Conservation (phyloP, 2,329 filamentous ascomycete genomes). For the Fusarium domesticum region DNA sequence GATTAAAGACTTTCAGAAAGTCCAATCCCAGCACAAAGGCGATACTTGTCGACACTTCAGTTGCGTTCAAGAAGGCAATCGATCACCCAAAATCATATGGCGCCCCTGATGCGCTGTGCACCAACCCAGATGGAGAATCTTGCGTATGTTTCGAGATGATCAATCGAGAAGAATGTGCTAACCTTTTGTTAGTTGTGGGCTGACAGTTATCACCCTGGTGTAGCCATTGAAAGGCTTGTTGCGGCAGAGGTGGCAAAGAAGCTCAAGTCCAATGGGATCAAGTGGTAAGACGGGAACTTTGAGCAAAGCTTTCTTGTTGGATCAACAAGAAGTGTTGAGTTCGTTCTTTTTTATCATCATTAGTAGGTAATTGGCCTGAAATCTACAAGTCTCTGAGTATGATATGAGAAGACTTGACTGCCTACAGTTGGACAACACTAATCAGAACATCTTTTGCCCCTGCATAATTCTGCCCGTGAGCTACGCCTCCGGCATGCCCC, state of each 20-base stretch:
- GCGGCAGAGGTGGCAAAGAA: slow-evolving; percentile 35
- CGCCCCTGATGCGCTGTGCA: slow-evolving; percentile 42
- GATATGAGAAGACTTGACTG: no score
- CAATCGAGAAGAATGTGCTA: rapidly evolving
- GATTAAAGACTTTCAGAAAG: slow-evolving; percentile 33
- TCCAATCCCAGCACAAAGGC: slow-evolving; percentile 34
- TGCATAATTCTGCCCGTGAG: no score
- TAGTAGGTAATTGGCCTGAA: neutral
- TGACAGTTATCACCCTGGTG: slow-evolving; percentile 42
- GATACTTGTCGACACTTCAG: slow-evolving; percentile 40
- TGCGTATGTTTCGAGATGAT: slow-evolving; percentile 30
- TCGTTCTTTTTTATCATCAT: no score
- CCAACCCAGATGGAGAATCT: slow-evolving; percentile 39
- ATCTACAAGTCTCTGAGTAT: no score
- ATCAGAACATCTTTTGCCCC: no score
- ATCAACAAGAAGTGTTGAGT: no score
- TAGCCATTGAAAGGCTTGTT: slow-evolving; percentile 41
- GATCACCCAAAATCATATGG: slow-evolving; percentile 42
- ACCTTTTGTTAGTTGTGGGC: slow-evolving; percentile 37
- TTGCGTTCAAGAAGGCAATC: slow-evolving; percentile 42
- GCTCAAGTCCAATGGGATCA: neutral
- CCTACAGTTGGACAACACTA: no score
- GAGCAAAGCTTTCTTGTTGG: no score
- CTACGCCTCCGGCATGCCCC: no score
- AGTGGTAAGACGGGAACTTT: no score